Evolutionary conservation across 768 basidiomycete species (phyloP).

Genomic region (Leccinum truebloodii): DNA sequence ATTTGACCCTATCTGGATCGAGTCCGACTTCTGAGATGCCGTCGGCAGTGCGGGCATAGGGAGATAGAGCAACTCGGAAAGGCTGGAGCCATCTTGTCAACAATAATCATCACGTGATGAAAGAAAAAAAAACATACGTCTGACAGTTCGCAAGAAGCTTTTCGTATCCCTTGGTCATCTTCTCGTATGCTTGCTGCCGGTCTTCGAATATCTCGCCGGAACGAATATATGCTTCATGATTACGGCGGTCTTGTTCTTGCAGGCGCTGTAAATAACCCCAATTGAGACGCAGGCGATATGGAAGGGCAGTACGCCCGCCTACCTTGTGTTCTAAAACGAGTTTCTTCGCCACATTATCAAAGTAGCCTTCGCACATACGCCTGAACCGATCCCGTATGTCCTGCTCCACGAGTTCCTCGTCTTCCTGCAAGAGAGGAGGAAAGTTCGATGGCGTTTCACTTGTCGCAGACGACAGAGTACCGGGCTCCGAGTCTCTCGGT

Average conservation of each 20-base stretch:
- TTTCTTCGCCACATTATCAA: conserved; percentile 89
- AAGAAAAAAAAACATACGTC: conserved; percentile 51
- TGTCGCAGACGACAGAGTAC: conserved; percentile 47
- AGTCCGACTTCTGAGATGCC: conserved; percentile 75
- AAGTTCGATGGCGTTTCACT: conserved; percentile 39
- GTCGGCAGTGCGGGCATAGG: conserved; percentile 84
- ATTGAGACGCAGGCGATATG: background rate
- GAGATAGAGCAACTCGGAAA: conserved; percentile 89
- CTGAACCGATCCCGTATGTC: conserved; percentile 88
- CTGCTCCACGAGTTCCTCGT: conserved; percentile 78
- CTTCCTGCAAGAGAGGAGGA: conserved; percentile 47
- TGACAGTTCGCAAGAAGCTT: conserved; percentile 87
- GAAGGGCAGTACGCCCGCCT: conserved; percentile 19
- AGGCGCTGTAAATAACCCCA: conserved; percentile 57
- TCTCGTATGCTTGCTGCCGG: conserved; percentile 97
- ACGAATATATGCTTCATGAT: conserved; percentile 98
- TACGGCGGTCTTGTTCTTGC: conserved; percentile 94
- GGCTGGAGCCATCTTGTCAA: conserved; percentile 42
- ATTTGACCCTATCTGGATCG: conserved; percentile 71
- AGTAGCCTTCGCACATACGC: conserved; percentile 92
- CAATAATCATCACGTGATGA: background rate
- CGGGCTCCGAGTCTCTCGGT: conserved; percentile 52
- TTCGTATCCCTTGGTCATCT: conserved; percentile 96
- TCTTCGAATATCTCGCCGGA: conserved; percentile 99
- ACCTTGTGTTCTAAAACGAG: conserved; percentile 91